Evolutionary conservation across 108 stramenopile species (phyloP).

Genomic region (Stephanodiscus triporus): DNA sequence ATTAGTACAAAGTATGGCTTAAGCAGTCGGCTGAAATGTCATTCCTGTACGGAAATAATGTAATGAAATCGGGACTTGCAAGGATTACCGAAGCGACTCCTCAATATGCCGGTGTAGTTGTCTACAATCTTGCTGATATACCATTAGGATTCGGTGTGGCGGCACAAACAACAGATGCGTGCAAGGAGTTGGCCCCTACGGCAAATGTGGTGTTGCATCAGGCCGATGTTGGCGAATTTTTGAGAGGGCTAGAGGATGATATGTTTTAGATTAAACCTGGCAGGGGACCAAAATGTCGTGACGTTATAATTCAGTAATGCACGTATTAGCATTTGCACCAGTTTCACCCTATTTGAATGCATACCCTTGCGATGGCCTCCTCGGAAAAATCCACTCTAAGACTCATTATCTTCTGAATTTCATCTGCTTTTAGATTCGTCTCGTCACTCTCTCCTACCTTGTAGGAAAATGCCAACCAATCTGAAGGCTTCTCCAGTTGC

Average conservation of each 20-base stretch:
- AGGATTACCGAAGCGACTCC: conserved; percentile 97
- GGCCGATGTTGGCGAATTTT: conserved; percentile 98
- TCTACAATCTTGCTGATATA: conserved; percentile 95
- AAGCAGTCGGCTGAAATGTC: conserved; percentile 98
- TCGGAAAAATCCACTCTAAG: conserved; percentile 75
- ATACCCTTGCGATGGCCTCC: conserved; percentile 49
- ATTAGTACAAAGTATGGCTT: conserved; percentile 97
- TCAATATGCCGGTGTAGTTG: conserved; percentile 97
- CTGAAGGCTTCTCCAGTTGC: conserved; percentile 81
- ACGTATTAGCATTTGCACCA: background rate
- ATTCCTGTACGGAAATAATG: conserved; percentile 98
- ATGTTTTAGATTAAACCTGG: conserved; percentile 61
- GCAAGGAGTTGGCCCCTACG: conserved; percentile 92
- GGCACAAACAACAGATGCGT: conserved; percentile 94
- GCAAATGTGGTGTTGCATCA: conserved; percentile 98
- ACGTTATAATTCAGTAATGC: background rate
- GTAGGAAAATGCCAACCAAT: conserved; percentile 64
- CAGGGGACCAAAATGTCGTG: background rate
- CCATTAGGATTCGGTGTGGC: conserved; percentile 98
- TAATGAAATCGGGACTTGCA: conserved; percentile 93
- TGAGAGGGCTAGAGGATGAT: conserved; percentile 94
- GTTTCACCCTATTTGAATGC: conserved; percentile 29
- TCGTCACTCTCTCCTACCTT: conserved; percentile 38
- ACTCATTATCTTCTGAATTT: conserved; percentile 57
- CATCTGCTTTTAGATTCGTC: conserved; percentile 57